A percentile compares a stretch with the other conserved stretches of the same genome.
These are phyloP conservation scores for Geotrichum phurueaensis DNA, from an alignment of 1,139 yeast species.

Conservation along the genomic window DNA sequence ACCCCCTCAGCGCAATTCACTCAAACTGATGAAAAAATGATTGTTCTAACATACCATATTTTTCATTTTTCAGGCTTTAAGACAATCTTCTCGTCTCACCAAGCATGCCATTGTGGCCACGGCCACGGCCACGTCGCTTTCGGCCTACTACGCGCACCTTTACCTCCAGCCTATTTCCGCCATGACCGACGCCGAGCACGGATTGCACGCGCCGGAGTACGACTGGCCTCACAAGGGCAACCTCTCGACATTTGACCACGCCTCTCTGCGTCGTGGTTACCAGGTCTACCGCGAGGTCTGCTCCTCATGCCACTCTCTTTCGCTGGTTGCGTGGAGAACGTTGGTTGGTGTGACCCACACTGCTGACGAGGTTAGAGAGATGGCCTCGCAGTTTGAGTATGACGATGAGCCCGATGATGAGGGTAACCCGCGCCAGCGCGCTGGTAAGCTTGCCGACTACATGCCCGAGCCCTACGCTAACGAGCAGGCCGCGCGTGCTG, in stretches of 20 bases:
- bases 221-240: conserved; percentile 91
- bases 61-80: conserved; percentile 23
- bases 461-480: conserved; percentile 93
- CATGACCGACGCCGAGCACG: conserved; percentile 99
- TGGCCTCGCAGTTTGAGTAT: conserved; percentile 96
- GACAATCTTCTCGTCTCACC: conserved; percentile 29
- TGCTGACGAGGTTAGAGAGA: conserved; percentile 79
- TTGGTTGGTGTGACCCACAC: conserved; percentile 96
- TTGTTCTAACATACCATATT: too few species aligned
- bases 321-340: conserved; percentile 98
- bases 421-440: conserved; percentile 97
- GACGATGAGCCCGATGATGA: conserved; percentile 99
- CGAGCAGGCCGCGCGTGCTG: conserved; percentile 99
- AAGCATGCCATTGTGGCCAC: conserved; percentile 34
- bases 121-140: conserved; percentile 29
- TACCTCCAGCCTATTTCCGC: conserved; percentile 59
- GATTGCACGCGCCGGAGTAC: conserved; percentile 89
- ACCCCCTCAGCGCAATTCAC: background rate
- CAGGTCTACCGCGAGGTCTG: conserved; percentile 98
- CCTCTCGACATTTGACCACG: conserved; percentile 91
- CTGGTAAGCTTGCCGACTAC: conserved; percentile 95
- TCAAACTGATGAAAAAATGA: conserved; percentile 60
- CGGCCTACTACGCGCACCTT: conserved; percentile 32
- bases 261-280: conserved; percentile 96
- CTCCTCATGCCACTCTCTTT: conserved; percentile 96